Evolutionary conservation across 106 monocot species (phyloP), one percentile per base, ranked within the genome.

Genomic region (Allium fistulosum): DNA sequence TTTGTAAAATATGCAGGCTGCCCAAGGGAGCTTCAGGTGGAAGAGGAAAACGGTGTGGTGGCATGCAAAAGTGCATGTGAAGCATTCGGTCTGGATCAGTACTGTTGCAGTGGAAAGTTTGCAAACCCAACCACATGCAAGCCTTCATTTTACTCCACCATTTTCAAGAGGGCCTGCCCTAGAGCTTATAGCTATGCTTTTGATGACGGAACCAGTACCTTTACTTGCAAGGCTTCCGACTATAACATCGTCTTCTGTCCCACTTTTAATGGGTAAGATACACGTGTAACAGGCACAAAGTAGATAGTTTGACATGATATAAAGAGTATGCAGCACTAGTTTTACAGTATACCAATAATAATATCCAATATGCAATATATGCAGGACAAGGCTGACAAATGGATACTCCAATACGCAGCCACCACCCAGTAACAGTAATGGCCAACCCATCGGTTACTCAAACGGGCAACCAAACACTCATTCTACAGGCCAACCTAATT

Each of bases 141-240:
- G 59, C 89, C 89, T 4, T 81, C 89, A 8, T 65, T 51, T 50
- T 94, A 94, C 79, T 89, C 93, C 3, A 50, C 74, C 56, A 73
- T 86, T 65, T 94, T 94, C 72, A 89, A 94, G 76, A 61, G 62
- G 0, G 89, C 86, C 5, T 94, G 89, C 65, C 93, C 93, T 1
- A 76, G 75, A 15, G 89, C 93, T 17, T 94, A 94, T 68, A 89
- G 90, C 79, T 94, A 94, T 61, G 93, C 93, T 0, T 90, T 79
- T 59, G 93, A 94, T 53, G 93, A 94, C 49, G 60, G 64, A 65
- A 84, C 82, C 1, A 90, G 89, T 71, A 94, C 86, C 47, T 94
- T 89, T 80, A 94, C 90, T 49, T 90, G 93, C 80, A 84, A 73
- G 66, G 82, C 79, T 9, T 61, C 18, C 9, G 86, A 94, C 15